These are phyloP conservation scores for Podila verticillata DNA, from an alignment of 192 early-diverging fungal genomes.

Conservation along the genomic window DNA sequence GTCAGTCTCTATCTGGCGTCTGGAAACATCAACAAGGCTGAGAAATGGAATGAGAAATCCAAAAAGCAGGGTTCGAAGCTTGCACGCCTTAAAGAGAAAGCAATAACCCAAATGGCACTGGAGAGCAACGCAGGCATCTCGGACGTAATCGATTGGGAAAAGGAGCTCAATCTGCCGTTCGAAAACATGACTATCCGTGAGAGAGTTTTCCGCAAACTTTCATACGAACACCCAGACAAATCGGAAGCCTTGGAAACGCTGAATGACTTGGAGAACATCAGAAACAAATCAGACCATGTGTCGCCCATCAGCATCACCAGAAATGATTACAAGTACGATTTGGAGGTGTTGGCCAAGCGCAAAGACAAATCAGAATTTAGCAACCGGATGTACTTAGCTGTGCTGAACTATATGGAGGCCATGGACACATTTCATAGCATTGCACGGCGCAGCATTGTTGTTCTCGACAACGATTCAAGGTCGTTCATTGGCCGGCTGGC, in stretches of 20 bases:
- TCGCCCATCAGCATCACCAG: conserved; percentile 23
- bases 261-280: conserved; percentile 31
- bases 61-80: conserved; percentile 35
- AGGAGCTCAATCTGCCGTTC: conserved; percentile 37
- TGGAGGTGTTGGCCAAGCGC: conserved; percentile 32
- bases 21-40: conserved; percentile 43
- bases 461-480: conserved; percentile 39
- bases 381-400: conserved; percentile 45
- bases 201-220: conserved; percentile 35
- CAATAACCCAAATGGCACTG: conserved; percentile 29
- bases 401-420: conserved; percentile 30
- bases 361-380: conserved; percentile 42
- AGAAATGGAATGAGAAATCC: conserved; percentile 44
- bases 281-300: conserved; percentile 18
- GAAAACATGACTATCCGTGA: conserved; percentile 43
- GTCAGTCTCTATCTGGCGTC: conserved; percentile 28
- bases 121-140: conserved; percentile 28
- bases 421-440: conserved; percentile 21
- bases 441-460: conserved; percentile 27
- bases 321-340: conserved; percentile 36
- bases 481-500: conserved; percentile 36
- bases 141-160: conserved; percentile 37
- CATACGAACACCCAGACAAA: conserved; percentile 30
- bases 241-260: conserved; percentile 26
- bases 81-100: conserved; percentile 31